A percentile compares a stretch with the other conserved stretches of the same genome.
These are phyloP conservation scores for Punica granatum DNA, from an alignment of 345 rosid species.

Conservation along the genomic window DNA sequence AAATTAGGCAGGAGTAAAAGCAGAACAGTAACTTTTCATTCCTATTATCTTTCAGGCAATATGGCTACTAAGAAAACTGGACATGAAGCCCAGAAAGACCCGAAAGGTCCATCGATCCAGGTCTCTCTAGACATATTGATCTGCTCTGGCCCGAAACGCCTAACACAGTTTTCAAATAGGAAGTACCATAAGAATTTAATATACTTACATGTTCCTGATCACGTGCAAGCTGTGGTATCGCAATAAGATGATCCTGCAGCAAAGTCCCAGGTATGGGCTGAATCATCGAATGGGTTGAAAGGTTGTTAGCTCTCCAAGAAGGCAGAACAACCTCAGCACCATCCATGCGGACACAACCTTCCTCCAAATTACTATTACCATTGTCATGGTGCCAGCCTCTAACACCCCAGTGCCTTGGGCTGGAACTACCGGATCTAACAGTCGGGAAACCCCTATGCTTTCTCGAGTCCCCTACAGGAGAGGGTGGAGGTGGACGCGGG, in stretches of 20 bases:
- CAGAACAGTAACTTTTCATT: neutral
- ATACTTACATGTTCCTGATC: constrained; percentile 89
- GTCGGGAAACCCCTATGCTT: constrained; percentile 84
- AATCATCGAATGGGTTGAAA: constrained; percentile 61
- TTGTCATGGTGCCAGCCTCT: constrained; percentile 81
- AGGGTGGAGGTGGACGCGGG: constrained; percentile 91
- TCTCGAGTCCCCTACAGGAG: constrained; percentile 83
- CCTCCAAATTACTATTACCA: constrained; percentile 58
- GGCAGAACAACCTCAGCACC: constrained; percentile 95
- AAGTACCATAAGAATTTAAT: too few species aligned
- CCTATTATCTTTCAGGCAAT: neutral
- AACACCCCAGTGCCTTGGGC: constrained; percentile 97
- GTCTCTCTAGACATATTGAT: neutral
- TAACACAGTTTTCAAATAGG: too few species aligned
- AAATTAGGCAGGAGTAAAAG: neutral
- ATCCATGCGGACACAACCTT: constrained; percentile 53
- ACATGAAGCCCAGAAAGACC: neutral
- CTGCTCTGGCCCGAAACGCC: too few species aligned
- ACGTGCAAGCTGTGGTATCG: constrained; percentile 79
- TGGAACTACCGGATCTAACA: constrained; percentile 99
- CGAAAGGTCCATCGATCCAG: neutral
- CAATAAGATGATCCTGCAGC: constrained; percentile 81
- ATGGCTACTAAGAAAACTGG: neutral
- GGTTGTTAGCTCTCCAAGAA: constrained; percentile 86
- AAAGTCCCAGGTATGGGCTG: constrained; percentile 85